phyloP scores from a whole-genome alignment of 148 eudicot species.

The Euryodendron excelsum region DNA sequence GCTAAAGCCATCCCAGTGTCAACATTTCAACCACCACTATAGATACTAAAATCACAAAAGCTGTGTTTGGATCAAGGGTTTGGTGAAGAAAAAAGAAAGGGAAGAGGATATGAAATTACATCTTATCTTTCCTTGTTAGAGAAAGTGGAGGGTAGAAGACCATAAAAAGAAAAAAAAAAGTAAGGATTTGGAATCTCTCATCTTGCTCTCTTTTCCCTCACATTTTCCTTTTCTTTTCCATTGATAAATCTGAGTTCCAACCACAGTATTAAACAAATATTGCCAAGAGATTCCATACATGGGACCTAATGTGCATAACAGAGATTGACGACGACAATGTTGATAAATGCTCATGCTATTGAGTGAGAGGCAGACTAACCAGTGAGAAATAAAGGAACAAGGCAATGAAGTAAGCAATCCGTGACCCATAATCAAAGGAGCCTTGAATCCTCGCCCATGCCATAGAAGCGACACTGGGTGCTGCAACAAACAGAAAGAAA shows the following conservation, averaged over 20 bases:
- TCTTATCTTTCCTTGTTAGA: too few relatives aligned
- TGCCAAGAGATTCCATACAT: background rate
- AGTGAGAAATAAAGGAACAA: constrained; percentile 85
- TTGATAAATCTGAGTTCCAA: too few relatives aligned
- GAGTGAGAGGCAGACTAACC: constrained; percentile 43
- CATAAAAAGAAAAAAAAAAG: too few relatives aligned
- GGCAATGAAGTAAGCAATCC: constrained; percentile 77
- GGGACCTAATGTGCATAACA: background rate
- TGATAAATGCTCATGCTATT: background rate
- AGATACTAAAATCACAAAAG: background rate
- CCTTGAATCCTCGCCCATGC: constrained; percentile 91
- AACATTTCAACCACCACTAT: background rate
- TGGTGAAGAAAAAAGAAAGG: too few relatives aligned
- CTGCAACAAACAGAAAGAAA: constrained; percentile 88
- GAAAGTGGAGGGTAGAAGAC: too few relatives aligned
- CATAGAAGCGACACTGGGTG: constrained; percentile 87
- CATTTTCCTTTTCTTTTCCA: too few relatives aligned
- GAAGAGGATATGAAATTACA: too few relatives aligned
- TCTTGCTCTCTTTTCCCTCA: too few relatives aligned
- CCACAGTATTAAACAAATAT: background rate
- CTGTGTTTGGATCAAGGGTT: too few relatives aligned
- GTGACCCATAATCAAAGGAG: constrained; percentile 62
- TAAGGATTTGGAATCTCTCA: too few relatives aligned
- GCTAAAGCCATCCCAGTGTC: background rate
- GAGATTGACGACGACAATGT: background rate